These are phyloP conservation scores for Ogataea zsoltii DNA, from an alignment of 805 yeast genomes.

Conservation along the genomic window DNA sequence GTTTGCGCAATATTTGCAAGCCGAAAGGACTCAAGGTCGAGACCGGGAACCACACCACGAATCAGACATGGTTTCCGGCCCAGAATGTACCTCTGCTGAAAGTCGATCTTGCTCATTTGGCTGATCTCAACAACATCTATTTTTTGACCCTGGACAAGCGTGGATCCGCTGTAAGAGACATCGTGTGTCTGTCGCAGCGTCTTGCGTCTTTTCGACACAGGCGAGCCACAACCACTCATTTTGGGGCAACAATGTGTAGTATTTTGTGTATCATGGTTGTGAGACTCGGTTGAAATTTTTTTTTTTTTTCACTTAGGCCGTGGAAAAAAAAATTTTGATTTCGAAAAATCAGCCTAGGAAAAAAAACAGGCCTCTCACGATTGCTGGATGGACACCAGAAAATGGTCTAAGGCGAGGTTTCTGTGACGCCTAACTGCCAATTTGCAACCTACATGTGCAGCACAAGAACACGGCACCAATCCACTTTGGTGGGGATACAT, in stretches of 20 bases:
- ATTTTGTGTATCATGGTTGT: no score
- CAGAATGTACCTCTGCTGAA: constrained; percentile 42
- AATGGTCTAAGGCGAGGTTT: no score
- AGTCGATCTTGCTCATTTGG: constrained; percentile 27
- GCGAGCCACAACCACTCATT: no score
- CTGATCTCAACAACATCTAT: constrained; percentile 10
- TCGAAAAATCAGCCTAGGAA: no score
- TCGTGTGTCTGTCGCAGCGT: no score
- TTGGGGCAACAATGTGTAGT: no score
- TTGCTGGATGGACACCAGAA: neutral
- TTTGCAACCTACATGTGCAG: neutral
- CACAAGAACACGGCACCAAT: no score
- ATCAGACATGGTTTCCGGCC: constrained; percentile 54
- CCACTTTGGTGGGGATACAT: no score
- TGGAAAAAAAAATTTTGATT: no score
- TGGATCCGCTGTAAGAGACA: constrained; percentile 12
- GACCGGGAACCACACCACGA: constrained; percentile 37
- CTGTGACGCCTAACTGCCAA: neutral
- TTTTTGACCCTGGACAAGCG: neutral
- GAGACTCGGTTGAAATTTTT: no score
- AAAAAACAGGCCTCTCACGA: neutral
- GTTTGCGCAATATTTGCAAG: constrained; percentile 38
- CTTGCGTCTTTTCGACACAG: neutral
- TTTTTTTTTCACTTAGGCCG: no score
- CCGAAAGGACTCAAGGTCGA: constrained; percentile 37